A percentile compares a stretch with the other conserved stretches of the same genome.
Conservation (phyloP, 805 yeast genomes). For the Kodamaea restingae region DNA sequence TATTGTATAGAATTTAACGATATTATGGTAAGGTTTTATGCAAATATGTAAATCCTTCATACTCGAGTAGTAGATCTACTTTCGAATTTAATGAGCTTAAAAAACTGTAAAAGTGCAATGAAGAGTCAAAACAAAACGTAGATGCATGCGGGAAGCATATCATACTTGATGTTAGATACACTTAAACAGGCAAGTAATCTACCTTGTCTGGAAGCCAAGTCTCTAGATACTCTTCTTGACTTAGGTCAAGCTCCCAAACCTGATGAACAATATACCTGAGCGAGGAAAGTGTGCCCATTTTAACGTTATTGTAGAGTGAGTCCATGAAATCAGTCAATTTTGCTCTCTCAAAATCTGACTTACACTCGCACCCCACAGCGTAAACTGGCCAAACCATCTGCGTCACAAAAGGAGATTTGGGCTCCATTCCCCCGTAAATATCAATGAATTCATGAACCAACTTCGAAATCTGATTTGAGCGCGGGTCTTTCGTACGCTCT, state of each 20-base stretch:
- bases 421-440: slow-evolving; percentile 43
- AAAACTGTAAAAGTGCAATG: too few relatives aligned
- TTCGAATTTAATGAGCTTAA: too few relatives aligned
- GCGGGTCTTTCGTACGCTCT: slow-evolving; percentile 26
- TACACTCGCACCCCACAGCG: slow-evolving; percentile 45
- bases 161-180: too few relatives aligned
- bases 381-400: slow-evolving; percentile 65
- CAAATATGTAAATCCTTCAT: slow-evolving; percentile 2
- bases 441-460: slow-evolving; percentile 44
- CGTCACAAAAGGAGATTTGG: slow-evolving; percentile 46
- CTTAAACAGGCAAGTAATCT: slow-evolving; percentile 44
- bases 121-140: too few relatives aligned
- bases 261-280: slow-evolving; percentile 40
- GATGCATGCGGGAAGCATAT: too few relatives aligned
- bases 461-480: slow-evolving; percentile 24
- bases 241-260: slow-evolving; percentile 44
- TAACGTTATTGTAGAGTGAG: slow-evolving; percentile 43
- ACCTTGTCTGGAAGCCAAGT: slow-evolving; percentile 50
- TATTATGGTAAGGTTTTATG: slow-evolving; percentile 7
- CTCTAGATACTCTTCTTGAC: slow-evolving; percentile 42
- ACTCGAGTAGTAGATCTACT: neutral
- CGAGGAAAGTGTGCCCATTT: slow-evolving; percentile 51
- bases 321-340: slow-evolving; percentile 33
- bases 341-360: slow-evolving; percentile 26
- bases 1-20: slow-evolving; percentile 20